A percentile compares a stretch with the other conserved stretches of the same genome.
Conservation (phyloP, 176 grass and related monocot genomes). For the Bonia amplexicaulis region DNA sequence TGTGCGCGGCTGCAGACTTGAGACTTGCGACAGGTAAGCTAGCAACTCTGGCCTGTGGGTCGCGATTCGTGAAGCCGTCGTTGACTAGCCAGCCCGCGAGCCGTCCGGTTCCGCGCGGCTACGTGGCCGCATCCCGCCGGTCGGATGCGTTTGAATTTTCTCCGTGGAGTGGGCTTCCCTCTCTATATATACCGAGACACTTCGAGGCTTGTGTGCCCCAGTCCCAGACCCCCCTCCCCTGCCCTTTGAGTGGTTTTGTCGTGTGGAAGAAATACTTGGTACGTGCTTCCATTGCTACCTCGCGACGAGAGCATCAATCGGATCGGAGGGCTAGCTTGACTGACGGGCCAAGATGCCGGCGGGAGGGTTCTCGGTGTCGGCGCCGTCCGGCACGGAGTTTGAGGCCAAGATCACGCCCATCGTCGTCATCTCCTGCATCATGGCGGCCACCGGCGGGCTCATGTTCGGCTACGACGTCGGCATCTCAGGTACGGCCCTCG, state of each 20-base stretch:
- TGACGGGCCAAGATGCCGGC: constrained; percentile 49
- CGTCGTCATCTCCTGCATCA: constrained; percentile 85
- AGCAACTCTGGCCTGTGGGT: background rate
- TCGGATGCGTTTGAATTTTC: constrained; percentile 36
- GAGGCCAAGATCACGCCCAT: constrained; percentile 96
- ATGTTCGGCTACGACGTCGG: constrained; percentile 98
- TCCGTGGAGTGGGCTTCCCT: background rate
- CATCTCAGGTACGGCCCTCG: constrained; percentile 57
- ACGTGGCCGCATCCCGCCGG: constrained; percentile 20
- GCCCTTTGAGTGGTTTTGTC: background rate
- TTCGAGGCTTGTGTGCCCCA: background rate
- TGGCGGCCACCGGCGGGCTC: constrained; percentile 85
- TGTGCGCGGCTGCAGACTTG: background rate
- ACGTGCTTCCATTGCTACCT: background rate
- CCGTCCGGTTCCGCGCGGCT: background rate
- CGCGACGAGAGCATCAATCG: background rate
- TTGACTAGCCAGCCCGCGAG: constrained; percentile 21
- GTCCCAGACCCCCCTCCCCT: background rate
- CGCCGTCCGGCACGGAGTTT: constrained; percentile 52
- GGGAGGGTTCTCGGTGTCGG: constrained; percentile 72
- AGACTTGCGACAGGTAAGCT: background rate
- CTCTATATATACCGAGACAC: constrained; percentile 6
- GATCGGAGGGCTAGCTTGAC: background rate
- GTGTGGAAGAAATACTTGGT: background rate
- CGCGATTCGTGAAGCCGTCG: constrained; percentile 30